Base-by-base conservation (phyloP, 768 basidiomycete genomes). In the Collybiopsis luxurians region DNA sequence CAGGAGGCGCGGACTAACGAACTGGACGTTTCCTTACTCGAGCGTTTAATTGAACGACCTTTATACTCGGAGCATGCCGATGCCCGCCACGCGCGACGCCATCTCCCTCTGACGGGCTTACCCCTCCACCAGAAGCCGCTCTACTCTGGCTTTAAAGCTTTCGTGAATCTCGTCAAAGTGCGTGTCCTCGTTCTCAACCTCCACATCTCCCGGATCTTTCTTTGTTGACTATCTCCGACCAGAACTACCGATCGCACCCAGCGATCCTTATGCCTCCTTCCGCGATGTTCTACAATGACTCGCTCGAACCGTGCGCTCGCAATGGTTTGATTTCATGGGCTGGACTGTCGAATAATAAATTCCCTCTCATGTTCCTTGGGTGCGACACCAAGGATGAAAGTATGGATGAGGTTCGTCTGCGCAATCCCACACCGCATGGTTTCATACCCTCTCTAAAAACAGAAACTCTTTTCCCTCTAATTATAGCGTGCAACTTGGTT, bases 181-280 rank as follows among this genome's bases (percentile, higher is more conserved):
- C 19, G 65, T 64, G 21, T 21, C 31, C 48, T 21, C 38, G n/a
- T 31, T 24, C 10, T 45, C 24, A 9, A 31, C 38, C 26, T 19
- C 6, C 13, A 5, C 17, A 13, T 54, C 21, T 24, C 42, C 17
- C n/a, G 5, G 17, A 44, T 10, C 11, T 24, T 52, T 23, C 34
- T 26, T 13, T 55, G 46, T 53, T 15, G 31, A 45, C 24, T 21
- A 58, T 53, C 40, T 17, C 15, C 21, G 15, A 15, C 15, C 24
- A 78, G 77, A 79, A 79, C 59, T 80, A 79, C 61, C 75, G 77
- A 28, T 79, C 78, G 57, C 78, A 80, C 63, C 79, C 79, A 21
- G 79, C 72, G 6, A 82, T 82, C 55, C 67, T 82, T 45, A 82
- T 80, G 80, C 78, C 79, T 12, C 78, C 80, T 11, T 80, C 79